phyloP scores from a whole-genome alignment of 148 eudicot genomes.

The Camellia granthamiana region DNA sequence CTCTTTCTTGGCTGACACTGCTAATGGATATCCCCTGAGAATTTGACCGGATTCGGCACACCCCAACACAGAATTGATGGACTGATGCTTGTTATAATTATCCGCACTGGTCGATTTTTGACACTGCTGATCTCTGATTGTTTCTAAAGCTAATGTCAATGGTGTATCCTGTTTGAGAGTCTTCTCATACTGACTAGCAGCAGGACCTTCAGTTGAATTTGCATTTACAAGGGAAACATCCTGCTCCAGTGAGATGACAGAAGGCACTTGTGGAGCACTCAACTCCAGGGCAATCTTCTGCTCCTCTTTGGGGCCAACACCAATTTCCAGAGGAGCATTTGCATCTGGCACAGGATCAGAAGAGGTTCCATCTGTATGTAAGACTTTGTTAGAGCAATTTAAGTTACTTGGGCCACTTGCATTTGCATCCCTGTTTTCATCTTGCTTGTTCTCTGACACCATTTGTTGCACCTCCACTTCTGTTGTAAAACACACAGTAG shows the following conservation, averaged over 20 bases:
- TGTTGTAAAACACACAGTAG: slow-evolving; percentile 25
- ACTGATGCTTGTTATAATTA: slow-evolving; percentile 18
- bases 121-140: slow-evolving; percentile 22
- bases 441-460: slow-evolving; percentile 14
- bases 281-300: slow-evolving; percentile 11
- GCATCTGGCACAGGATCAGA: slow-evolving; percentile 19
- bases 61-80: slow-evolving; percentile 19
- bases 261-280: slow-evolving; percentile 11
- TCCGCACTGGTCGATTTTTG: slow-evolving; percentile 20
- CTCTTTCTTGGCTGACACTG: slow-evolving; percentile 28
- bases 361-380: background rate
- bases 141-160: slow-evolving; percentile 7
- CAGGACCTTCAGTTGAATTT: slow-evolving; percentile 16
- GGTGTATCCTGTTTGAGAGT: slow-evolving; percentile 9
- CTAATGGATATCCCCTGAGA: slow-evolving; percentile 34
- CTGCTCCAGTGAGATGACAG: slow-evolving; percentile 5
- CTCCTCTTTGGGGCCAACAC: slow-evolving; percentile 13
- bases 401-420: background rate
- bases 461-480: slow-evolving; percentile 16
- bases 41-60: slow-evolving; percentile 26
- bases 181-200: slow-evolving; percentile 12
- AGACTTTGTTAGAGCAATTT: slow-evolving; percentile 2
- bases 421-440: slow-evolving; percentile 1
- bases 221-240: slow-evolving; percentile 11
- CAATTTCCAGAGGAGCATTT: slow-evolving; percentile 13